phyloP scores from a whole-genome alignment of 495 filamentous ascomycete genomes.

The Tuber calosporum region DNA sequence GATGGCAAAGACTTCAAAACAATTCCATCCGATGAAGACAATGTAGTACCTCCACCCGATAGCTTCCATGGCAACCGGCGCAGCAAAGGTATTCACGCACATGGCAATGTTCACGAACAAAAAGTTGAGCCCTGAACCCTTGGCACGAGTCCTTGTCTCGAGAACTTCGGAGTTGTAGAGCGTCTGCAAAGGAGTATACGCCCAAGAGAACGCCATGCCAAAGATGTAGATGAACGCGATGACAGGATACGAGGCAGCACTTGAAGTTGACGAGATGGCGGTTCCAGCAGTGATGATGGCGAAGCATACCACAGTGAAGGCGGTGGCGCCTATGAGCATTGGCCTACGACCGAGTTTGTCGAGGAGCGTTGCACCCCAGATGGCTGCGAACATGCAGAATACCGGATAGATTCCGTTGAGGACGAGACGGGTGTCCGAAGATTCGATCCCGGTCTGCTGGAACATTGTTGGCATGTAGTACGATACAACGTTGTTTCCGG shows the following conservation, averaged over 20 bases:
- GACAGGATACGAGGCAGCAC: constrained; percentile 48
- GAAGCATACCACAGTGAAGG: constrained; percentile 47
- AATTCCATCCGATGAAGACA: constrained; percentile 51
- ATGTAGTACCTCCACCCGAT: constrained; percentile 55
- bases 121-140: constrained; percentile 47
- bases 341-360: constrained; percentile 51
- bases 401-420: constrained; percentile 54
- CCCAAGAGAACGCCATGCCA: constrained; percentile 57
- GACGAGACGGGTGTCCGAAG: constrained; percentile 53
- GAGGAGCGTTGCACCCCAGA: constrained; percentile 51
- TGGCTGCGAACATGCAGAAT: constrained; percentile 52
- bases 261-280: constrained; percentile 46
- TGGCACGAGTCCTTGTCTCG: constrained; percentile 48
- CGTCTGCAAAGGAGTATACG: constrained; percentile 57
- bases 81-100: constrained; percentile 48
- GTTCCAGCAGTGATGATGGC: constrained; percentile 51
- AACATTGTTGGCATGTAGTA: constrained; percentile 50
- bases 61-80: constrained; percentile 49
- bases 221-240: constrained; percentile 65
- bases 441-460: constrained; percentile 47
- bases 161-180: constrained; percentile 42
- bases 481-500: constrained; percentile 46
- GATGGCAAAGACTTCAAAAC: constrained; percentile 49
- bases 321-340: constrained; percentile 50
- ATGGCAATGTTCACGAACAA: constrained; percentile 45